Percentiles rank a stretch among this genome's conserved stretches.
phyloP scores from a whole-genome alignment of 2,329 filamentous ascomycete genomes.

The Nemania abortiva region DNA sequence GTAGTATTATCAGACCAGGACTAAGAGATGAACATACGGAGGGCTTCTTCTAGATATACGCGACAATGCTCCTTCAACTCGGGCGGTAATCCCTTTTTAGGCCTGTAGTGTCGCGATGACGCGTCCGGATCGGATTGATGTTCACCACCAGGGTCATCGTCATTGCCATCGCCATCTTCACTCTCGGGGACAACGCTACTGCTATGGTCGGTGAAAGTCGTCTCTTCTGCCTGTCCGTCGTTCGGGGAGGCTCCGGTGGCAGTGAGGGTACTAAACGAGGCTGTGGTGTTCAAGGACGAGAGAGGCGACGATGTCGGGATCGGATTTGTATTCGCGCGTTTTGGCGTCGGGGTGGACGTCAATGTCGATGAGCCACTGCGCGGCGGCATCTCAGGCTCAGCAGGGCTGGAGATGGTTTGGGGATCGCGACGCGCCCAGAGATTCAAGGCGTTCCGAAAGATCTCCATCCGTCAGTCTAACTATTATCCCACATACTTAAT shows the following conservation, averaged over 20 bases:
- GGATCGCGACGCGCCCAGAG: conserved; percentile 34
- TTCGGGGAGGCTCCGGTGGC: conserved; percentile 15
- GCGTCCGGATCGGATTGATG: neutral
- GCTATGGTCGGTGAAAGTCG: neutral
- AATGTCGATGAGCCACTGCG: conserved; percentile 15
- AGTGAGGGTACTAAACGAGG: conserved; percentile 18
- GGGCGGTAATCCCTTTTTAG: conserved; percentile 65
- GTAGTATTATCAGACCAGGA: conserved; percentile 3
- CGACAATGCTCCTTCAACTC: conserved; percentile 75
- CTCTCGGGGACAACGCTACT: neutral
- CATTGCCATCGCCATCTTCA: neutral
- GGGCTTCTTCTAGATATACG: conserved; percentile 80
- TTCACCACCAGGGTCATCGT: conserved; percentile 1
- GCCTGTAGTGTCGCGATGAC: conserved; percentile 62
- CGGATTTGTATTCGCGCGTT: neutral
- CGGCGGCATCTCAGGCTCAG: conserved; percentile 30
- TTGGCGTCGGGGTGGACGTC: neutral
- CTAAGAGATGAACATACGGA: conserved; percentile 63
- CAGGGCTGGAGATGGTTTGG: neutral
- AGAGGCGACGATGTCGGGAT: conserved; percentile 32
- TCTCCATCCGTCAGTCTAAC: conserved; percentile 12
- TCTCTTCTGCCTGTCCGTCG: neutral
- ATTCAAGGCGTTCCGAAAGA: conserved; percentile 32
- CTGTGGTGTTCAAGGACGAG: conserved; percentile 26
- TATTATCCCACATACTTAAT: no score